Evolutionary conservation across 805 yeast species (phyloP).

Genomic region (Grigorovia transvaalensis): DNA sequence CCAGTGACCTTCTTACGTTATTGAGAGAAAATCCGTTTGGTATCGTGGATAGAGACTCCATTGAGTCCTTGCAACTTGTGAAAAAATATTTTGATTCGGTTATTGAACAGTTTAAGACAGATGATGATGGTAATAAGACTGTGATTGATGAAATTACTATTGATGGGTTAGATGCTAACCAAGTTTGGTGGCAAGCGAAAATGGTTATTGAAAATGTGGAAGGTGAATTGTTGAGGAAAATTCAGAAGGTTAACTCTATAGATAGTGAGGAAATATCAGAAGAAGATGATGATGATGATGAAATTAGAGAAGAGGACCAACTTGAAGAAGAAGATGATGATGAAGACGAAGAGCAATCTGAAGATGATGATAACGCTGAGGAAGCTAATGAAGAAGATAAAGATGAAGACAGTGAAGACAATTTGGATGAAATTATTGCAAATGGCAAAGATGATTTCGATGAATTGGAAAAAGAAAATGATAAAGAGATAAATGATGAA

Average conservation of each 20-base stretch:
- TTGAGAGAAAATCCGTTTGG: conserved; percentile 1
- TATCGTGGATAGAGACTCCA: conserved; percentile 11
- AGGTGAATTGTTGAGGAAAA: conserved; percentile 47
- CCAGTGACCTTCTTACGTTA: not conserved
- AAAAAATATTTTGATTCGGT: conserved; percentile 22
- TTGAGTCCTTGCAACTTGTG: conserved; percentile 17
- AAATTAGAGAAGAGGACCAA: conserved; percentile 10
- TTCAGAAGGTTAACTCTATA: conserved; percentile 38
- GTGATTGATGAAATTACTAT: conserved; percentile 72
- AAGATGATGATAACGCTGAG: conserved; percentile 14
- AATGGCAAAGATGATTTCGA: conserved; percentile 2
- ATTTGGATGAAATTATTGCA: not conserved
- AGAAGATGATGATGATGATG: conserved; percentile 10
- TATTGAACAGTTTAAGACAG: conserved; percentile 12
- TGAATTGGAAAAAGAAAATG: conserved; percentile 10
- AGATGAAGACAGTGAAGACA: conserved; percentile 19
- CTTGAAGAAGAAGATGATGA: conserved; percentile 15
- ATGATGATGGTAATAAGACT: conserved; percentile 29
- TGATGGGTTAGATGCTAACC: conserved; percentile 82
- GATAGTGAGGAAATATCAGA: too few relatives aligned
- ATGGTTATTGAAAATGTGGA: conserved; percentile 72
- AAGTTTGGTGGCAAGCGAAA: conserved; percentile 89
- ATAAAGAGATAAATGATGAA: conserved; percentile 22
- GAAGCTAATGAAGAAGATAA: conserved; percentile 19
- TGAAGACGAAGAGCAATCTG: conserved; percentile 6